Evolutionary conservation across 108 stramenopile species (phyloP), one percentile per base, ranked within the genome.

Genomic region (Cyclostephanos invisitatus): DNA sequence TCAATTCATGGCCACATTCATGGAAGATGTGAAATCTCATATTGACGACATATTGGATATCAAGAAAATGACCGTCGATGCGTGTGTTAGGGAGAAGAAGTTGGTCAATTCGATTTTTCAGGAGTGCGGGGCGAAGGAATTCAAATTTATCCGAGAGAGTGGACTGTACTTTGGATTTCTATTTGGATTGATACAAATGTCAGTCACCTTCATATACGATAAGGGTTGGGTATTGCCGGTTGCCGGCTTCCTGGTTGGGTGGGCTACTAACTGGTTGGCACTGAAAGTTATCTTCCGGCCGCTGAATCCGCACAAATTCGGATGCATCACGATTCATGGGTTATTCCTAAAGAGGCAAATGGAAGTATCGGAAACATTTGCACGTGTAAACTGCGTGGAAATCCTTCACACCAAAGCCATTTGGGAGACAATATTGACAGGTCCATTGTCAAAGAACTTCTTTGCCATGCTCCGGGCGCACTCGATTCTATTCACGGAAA

Each of bases 81-180:
- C 91, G 6, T 90, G 97, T 73, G 89, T 96, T 25, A 75, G 78
- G 51, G 90, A 97, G 73, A 94, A 94, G 71, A 83, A 82, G 62
- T 79, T 98, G 62, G 83, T 96, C 62, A 91, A 93, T 65, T 85
- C 91, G 57, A 87, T 97, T 25, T 98, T 98, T 80, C 83, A 91
- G 82, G 90, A 96, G 71, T 93, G 92, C 65, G 96, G 96, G 28
- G 95, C 93, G 7, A 90, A 92, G 79, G 90, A 91, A 64, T 72
- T 91, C 25, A 58, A 38, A 28, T 91, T 91, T 73, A 88, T 91
- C 57, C 66, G 83, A 55, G n/a, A 62, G 42, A 82, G 78, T 27
- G 96, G 96, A 18, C 88, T 95, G 44, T 89, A 91, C 28, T 89
- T 97, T 56, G 96, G 96, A 10, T 93, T 95, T 69, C 32, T 92